Base-by-base conservation (phyloP, 2,329 filamentous ascomycete species). In the Fusarium keratoplasticum region DNA sequence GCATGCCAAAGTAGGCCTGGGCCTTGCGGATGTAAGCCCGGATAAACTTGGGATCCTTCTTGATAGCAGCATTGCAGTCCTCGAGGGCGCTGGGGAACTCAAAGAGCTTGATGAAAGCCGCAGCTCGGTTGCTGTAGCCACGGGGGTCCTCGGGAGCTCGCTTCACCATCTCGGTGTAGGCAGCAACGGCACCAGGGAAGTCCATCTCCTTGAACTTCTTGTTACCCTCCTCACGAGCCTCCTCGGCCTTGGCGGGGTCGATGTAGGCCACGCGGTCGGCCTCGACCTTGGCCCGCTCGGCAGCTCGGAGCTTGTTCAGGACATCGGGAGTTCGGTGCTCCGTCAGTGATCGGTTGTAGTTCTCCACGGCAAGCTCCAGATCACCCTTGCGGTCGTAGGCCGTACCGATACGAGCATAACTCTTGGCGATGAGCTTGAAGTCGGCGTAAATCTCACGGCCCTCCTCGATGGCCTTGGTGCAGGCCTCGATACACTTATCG, bases 381-480 rank as follows among this genome's bases (percentile, higher is more conserved):
- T 98, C 93, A 75, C 93, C 94, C 81, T 93, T 85, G 86, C 95
- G 98, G 88, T 99, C 96, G 82, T 98, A 95, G 0, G 96, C 92
- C n/a, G 92, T 90, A 74, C 96, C 96, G 77, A 99, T 97, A 77
- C 96, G 95, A 42, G 95, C 95, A 80, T 96, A 98, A n/a, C 96
- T 94, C 91, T 98, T 98, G 81, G 97, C 95, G 76, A 99, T 96
- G 80, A 95, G 89, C 90, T 99, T 99, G 89, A 98, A 99, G 86
- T 99, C 96, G 73, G 96, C 95, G 66, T 95, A 93, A 77, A 97
- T 91, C 78, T 93, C 89, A 68, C 96, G 94, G 65, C 96, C 96
- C 83, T 98, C 93, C 77, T 97, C 93, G 63, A 98, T 90, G 13
- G 97, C 96, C 85, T 95, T 91, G 78, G 94, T 91, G 86, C 96